Evolutionary conservation across 1,284 basidiomycete species (phyloP).

Genomic region (Microbotryomycetes sp.): DNA sequence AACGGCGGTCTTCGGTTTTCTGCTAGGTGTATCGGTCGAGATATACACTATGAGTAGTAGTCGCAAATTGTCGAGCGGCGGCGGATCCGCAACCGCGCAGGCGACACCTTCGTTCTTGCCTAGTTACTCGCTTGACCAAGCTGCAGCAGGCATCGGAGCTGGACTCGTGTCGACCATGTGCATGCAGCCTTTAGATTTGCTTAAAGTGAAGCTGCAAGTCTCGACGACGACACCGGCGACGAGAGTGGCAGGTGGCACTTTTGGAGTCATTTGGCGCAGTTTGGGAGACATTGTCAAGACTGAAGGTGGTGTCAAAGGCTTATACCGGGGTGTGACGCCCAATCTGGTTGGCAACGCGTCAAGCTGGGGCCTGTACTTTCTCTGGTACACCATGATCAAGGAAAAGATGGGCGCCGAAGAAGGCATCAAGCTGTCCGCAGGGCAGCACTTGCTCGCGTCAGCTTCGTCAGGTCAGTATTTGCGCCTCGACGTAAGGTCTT

Average conservation of each 20-base stretch:
- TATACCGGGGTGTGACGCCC: constrained; percentile 67
- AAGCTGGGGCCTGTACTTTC: constrained; percentile 96
- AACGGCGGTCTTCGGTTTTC: no score
- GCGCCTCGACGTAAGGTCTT: neutral
- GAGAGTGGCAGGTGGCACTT: constrained; percentile 42
- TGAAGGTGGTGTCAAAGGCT: constrained; percentile 42
- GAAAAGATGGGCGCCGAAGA: constrained; percentile 45
- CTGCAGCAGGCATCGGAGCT: constrained; percentile 84
- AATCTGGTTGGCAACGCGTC: constrained; percentile 95
- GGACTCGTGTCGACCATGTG: constrained; percentile 87
- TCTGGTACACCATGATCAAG: constrained; percentile 98
- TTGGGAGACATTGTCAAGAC: constrained; percentile 65
- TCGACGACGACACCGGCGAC: constrained; percentile 49
- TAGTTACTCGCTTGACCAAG: constrained; percentile 61
- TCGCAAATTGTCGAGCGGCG: no score
- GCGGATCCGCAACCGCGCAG: no score
- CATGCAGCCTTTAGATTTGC: constrained; percentile 95
- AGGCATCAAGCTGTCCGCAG: constrained; percentile 58
- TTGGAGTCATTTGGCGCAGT: constrained; percentile 72
- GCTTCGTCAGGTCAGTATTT: constrained; percentile 80
- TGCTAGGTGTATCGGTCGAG: no score
- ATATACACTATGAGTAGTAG: no score
- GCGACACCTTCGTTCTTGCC: constrained; percentile 6
- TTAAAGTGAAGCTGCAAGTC: constrained; percentile 96
- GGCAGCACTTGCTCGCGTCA: constrained; percentile 79